phyloP scores from a whole-genome alignment of 352 stramenopile species.

The Blastocystis sp. region DNA sequence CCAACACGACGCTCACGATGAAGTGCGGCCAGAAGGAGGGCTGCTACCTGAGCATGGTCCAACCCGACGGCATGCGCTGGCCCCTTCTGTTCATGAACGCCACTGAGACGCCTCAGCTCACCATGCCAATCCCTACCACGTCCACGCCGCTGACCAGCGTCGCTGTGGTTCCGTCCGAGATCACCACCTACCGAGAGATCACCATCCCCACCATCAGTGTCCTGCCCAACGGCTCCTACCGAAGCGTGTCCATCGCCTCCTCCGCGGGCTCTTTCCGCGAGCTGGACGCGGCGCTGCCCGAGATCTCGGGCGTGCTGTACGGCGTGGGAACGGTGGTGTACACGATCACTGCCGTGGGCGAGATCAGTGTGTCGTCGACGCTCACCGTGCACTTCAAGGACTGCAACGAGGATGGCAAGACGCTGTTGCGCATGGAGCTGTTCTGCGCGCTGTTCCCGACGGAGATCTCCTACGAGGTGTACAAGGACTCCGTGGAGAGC shows the following conservation, averaged over 20 bases:
- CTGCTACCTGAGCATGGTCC: neutral
- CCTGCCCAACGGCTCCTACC: constrained; percentile 18
- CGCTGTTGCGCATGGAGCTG: neutral
- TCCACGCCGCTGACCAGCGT: neutral
- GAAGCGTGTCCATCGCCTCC: neutral
- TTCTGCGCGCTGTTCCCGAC: neutral
- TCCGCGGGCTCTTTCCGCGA: neutral
- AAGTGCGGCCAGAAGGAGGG: neutral
- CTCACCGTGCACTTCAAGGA: constrained; percentile 31
- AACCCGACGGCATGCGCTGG: neutral
- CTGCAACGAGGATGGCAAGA: neutral
- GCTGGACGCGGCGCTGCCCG: neutral
- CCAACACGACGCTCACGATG: no score
- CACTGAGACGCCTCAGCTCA: no score
- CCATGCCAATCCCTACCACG: neutral
- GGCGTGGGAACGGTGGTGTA: neutral
- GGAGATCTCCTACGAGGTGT: constrained; percentile 1
- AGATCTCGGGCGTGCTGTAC: neutral
- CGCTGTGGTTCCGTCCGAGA: neutral
- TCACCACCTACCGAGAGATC: neutral
- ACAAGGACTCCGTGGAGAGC: neutral
- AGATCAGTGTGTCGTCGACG: neutral
- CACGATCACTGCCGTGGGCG: constrained; percentile 18
- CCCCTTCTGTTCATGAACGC: neutral
- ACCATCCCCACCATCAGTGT: neutral